Evolutionary conservation across 106 monocot genomes (phyloP), one percentile per base, ranked within the genome.

Genomic region (Xerophyta viscosa): DNA sequence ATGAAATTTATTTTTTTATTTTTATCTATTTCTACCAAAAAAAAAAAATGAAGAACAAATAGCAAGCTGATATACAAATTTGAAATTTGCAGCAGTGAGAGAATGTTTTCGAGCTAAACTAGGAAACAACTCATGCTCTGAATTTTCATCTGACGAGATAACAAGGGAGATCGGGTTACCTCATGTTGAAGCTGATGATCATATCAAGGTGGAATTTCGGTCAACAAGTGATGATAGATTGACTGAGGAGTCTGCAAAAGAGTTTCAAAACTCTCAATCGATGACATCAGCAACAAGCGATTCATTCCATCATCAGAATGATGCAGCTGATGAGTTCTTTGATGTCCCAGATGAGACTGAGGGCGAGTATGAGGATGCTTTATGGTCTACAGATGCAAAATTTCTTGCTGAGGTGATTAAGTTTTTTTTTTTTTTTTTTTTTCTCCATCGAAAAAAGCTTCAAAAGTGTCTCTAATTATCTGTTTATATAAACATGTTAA

Each of bases 271-370:
- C 14, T 28, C 46, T 45, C 11, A 62, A 63, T 14, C 50, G 27
- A 70, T 46, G 29, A 30, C 65, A 52, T 48, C 61, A 36, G 71
- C 57, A 24, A 46, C 50, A 37, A 26, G 57, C 46, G 82, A 82
- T 54, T 86, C 90, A 37, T 65, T 79, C 23, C 37, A 77, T 62
- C 77, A 90, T 26, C 60, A 76, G 37, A 79, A 63, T 48, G 86
- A 98, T 72, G 82, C 76, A 33, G 76, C 64, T 43, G 98, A 98
- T 64, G 90, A 98, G 43, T 98, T 98, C 61, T 98, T 82, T 67
- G 98, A 98, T 70, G 75, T 92, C 21, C 76, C 72, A 19, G 79
- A 74, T 46, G 72, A 71, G 52, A 69, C 89, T n/a, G 85, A 89
- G 12, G 52, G 48, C 60, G 82, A 74, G 21, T 30, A 73, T 26